Evolutionary conservation across 306 rosid genomes (phyloP), one percentile per base, ranked within the genome.

Genomic region (Hylodesmum podocarpum): DNA sequence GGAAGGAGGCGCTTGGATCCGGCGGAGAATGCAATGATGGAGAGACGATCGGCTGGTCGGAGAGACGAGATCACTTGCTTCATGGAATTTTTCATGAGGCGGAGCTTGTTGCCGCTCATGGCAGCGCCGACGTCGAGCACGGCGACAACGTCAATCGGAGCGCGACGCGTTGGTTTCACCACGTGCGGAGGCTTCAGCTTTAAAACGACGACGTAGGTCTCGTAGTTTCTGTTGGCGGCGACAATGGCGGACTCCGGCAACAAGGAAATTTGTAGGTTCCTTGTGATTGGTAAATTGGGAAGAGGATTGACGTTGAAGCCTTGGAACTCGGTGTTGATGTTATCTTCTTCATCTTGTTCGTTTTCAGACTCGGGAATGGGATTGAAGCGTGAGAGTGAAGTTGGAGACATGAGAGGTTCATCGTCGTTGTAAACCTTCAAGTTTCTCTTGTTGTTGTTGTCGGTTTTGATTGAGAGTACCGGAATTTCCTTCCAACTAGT

Each of bases 281-380:
- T 81, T 9, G 57, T 80, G 10, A 68, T 10, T 18, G 54, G 54
- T 6, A 78, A 66, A 39, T 21, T 37, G 24, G 3, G 5, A 66
- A 75, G 49, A 0, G 91, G 80, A 39, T 77, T 77, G 2, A 87
- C 88, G 4, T 87, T 75, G 63, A 92, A 91, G 0, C 97, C 97
- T 57, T 87, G 91, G 59, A 92, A 96, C 82, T 89, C 91, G 0
- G 68, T 49, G 11, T 84, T 36, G 7, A 75, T 79, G n/a, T 81
- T 65, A 3, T 28, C 79, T 14, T 84, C 33, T 9, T 73, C 86
- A 11, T 89, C 90, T 0, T 77, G 86, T 68, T 94, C 98, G 77
- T 89, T 82, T 70, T 95, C 97, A 2, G 97, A 89, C 80, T 96
- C 99, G 0, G 97, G 99, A 25, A 96, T 96, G 1, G 99, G 93